Evolutionary conservation across 2,329 filamentous ascomycete species (phyloP).

Genomic region (Torrubiella hemipterigena): DNA sequence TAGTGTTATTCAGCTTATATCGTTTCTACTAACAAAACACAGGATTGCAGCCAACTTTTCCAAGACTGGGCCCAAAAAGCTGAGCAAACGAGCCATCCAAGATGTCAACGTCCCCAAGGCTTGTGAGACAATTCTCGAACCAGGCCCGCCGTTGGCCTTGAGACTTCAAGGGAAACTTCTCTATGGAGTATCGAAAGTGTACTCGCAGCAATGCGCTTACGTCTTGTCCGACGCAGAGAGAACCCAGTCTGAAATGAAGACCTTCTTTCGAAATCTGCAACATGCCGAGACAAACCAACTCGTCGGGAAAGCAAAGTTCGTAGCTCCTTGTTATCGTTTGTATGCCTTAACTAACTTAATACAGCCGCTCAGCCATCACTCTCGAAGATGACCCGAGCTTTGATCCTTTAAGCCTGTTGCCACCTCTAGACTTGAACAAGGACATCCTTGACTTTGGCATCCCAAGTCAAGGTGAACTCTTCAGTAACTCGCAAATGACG

Average conservation of each 20-base stretch:
- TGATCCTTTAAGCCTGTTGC: slow-evolving; percentile 18
- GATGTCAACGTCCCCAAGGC: slow-evolving; percentile 79
- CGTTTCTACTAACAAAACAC: slow-evolving; percentile 6
- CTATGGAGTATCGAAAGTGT: slow-evolving; percentile 76
- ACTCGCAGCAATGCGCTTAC: slow-evolving; percentile 76
- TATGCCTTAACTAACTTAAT: slow-evolving; percentile 17
- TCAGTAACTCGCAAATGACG: slow-evolving; percentile 31
- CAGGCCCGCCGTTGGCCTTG: slow-evolving; percentile 72
- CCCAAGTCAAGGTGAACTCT: slow-evolving; percentile 23
- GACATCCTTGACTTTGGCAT: slow-evolving; percentile 20
- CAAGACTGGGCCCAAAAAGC: slow-evolving; percentile 56
- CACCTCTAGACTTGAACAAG: slow-evolving; percentile 22
- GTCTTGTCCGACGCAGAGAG: slow-evolving; percentile 70
- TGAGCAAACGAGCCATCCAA: slow-evolving; percentile 78
- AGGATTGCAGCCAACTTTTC: slow-evolving; percentile 91
- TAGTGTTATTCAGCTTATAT: not conserved
- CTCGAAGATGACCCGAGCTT: slow-evolving; percentile 78
- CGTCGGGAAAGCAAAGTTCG: slow-evolving; percentile 23
- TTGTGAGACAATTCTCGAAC: slow-evolving; percentile 77
- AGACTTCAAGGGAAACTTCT: slow-evolving; percentile 83
- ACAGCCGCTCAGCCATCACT: slow-evolving; percentile 62
- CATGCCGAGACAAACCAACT: slow-evolving; percentile 65
- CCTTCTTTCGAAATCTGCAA: slow-evolving; percentile 46
- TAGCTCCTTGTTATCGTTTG: too few species aligned
- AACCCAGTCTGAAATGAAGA: slow-evolving; percentile 60